These are phyloP conservation scores for Ascochyta fabae DNA, from an alignment of 2,329 filamentous ascomycete genomes.

Conservation along the genomic window DNA sequence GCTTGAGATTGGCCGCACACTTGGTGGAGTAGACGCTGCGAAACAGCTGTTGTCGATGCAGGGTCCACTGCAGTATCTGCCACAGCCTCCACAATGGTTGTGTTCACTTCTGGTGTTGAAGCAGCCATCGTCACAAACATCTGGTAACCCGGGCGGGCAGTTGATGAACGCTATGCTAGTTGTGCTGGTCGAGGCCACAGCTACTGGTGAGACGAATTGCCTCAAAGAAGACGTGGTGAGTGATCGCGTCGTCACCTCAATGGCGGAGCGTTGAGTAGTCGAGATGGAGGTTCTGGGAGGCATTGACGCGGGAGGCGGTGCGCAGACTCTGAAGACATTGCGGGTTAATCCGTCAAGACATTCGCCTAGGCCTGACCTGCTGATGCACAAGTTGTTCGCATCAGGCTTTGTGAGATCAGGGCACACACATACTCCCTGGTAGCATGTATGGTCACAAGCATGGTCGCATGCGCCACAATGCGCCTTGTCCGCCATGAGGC, in stretches of 20 bases:
- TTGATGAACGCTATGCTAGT: neutral
- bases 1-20: neutral
- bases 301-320: neutral
- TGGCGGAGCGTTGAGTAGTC: neutral
- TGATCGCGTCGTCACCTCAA: neutral
- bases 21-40: neutral
- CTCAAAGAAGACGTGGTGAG: neutral
- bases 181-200: neutral
- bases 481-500: neutral
- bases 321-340: slow-evolving; percentile 2
- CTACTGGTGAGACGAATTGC: neutral
- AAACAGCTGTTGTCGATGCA: slow-evolving; percentile 2
- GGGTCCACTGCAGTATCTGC: slow-evolving; percentile 1
- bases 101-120: slow-evolving; percentile 8
- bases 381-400: neutral
- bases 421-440: neutral
- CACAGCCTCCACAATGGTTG: slow-evolving; percentile 8
- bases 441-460: neutral
- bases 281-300: neutral
- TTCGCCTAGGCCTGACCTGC: neutral
- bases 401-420: neutral
- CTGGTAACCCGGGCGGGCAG: neutral
- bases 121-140: slow-evolving; percentile 1
- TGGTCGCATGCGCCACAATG: slow-evolving; percentile 10
- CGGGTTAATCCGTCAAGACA: neutral